Evolutionary conservation across 2,329 filamentous ascomycete species (phyloP), one percentile per base, ranked within the genome.

Genomic region (Pestalotiopsis sp.): DNA sequence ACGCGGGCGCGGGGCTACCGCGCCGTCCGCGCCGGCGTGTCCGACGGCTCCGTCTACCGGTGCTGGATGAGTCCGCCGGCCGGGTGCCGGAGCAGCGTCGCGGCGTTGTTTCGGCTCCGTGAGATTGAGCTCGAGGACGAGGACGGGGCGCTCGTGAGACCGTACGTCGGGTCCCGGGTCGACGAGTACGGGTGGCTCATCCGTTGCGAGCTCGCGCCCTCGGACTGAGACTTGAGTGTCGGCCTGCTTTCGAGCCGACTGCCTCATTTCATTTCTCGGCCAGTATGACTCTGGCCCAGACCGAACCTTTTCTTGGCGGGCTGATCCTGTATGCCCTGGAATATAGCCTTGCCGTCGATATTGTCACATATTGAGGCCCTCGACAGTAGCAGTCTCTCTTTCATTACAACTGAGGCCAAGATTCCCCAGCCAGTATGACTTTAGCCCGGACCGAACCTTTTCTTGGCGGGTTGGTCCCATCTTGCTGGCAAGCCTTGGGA

Each of bases 1-100:
- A 69, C 71, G 69, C 70, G 72, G 59, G 71, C 72, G 3, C 68
- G 65, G 63, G 73, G 73, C 38, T 75, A 68, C 63, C 68, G 69
- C 66, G 70, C 67, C 61, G 74, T 74, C 36, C 59, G 14, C 52
- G 62, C 36, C 31, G 67, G 67, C n/a, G 58, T 65, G 9, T 62
- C 45, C 17, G 20, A 41, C 57, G 14, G 49, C n/a, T 60, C 67
- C 12, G 52, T 68, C 12, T 68, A 68, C 56, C 67, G 67, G 17
- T 60, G 31, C 61, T 68, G 62, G 61, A 68, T 65, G 67, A 68
- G 59, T 5, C 45, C 67, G 25, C 67, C 67, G 23, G n/a, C 38
- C 52, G 67, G 62, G 13, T 68, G 67, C 62, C 36, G 25, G 13
- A 68, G 67, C 57, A 12, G 20, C 17, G 20, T 66, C 12, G 9